Conservation (phyloP, 2,329 filamentous ascomycete genomes). For the Chaetomiaceae sp. region DNA sequence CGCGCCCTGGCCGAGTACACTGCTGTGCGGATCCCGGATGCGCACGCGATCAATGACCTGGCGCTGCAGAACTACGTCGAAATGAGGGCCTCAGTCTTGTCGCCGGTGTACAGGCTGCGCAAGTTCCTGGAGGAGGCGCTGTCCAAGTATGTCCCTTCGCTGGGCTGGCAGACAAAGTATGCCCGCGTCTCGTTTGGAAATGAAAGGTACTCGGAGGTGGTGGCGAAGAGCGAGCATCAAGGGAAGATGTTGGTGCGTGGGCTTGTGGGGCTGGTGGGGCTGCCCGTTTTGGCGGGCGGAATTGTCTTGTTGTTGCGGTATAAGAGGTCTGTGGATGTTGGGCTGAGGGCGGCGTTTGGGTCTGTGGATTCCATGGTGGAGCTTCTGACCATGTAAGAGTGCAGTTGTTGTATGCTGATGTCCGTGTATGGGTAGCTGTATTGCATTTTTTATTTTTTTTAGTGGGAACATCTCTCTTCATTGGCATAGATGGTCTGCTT, state of each 20-base stretch:
- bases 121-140: slow-evolving; percentile 85
- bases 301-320: slow-evolving; percentile 20
- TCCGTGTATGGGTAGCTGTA: too few species aligned
- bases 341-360: slow-evolving; percentile 20
- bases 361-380: slow-evolving; percentile 22
- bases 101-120: slow-evolving; percentile 69
- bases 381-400: slow-evolving; percentile 10
- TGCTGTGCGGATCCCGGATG: slow-evolving; percentile 66
- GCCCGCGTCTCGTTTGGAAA: slow-evolving; percentile 90
- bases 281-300: slow-evolving; percentile 24
- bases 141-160: slow-evolving; percentile 66
- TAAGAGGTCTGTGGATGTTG: slow-evolving; percentile 20
- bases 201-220: slow-evolving; percentile 81
- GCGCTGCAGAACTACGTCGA: slow-evolving; percentile 89
- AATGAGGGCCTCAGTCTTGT: slow-evolving; percentile 84
- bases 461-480: too few species aligned
- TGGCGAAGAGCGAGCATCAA: slow-evolving; percentile 65
- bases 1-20: slow-evolving; percentile 76
- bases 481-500: too few species aligned
- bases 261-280: slow-evolving; percentile 34
- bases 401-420: too few species aligned
- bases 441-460: too few species aligned
- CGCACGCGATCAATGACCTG: slow-evolving; percentile 86
- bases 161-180: slow-evolving; percentile 93
- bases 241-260: slow-evolving; percentile 53